Base-by-base conservation (phyloP, 2,329 filamentous ascomycete genomes). In the Samsoniella hepiali region DNA sequence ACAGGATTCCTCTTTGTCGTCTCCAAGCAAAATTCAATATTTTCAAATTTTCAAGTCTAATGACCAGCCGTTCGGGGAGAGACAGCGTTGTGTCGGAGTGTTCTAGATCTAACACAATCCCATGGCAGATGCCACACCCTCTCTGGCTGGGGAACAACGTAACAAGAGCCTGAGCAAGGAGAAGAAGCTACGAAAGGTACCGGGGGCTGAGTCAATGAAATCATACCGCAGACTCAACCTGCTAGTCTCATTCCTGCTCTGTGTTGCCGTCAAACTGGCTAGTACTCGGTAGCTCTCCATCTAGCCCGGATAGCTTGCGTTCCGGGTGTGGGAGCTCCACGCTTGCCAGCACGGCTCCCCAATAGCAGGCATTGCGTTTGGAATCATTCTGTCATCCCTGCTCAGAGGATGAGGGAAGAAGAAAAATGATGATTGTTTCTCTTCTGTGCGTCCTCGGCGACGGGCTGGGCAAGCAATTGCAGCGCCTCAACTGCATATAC, bases 321-420 rank as follows among this genome's bases (percentile, higher is more conserved):
- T 32, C 58, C 58, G 58, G 34, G 3, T 38, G 5, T 29, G 9
- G 5, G 15, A 42, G 22, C 49, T 53, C 49, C 58, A 61, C 36
- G 58, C 29, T 22, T 34, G 7, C 29, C 38, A 15, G n/a, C 36
- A 17, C 9, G 29, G 38, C 38, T 11, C 38, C 34, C 58, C 49
- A 61, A 45, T 55, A 47, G 27, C 38, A 34, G 49, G 40, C 31
- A 45, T 54, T 55, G 34, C 9, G 38, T 61, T 61, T 61, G 58
- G 58, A 61, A 61, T 61, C 58, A 61, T 47, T 54, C 15, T 53
- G 7, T 3, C 40, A 61, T 47, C 50, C 50, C 40, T 61, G 50
- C 13, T 2, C 22, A 11, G 3, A 47, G 2, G 34, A 31, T 13
- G 45, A 51, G 27, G 22, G 49, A n/a, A 36, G 3, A 9, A 29